Conservation (phyloP, 2,329 filamentous ascomycete species). For the Aspergillus fructus region DNA sequence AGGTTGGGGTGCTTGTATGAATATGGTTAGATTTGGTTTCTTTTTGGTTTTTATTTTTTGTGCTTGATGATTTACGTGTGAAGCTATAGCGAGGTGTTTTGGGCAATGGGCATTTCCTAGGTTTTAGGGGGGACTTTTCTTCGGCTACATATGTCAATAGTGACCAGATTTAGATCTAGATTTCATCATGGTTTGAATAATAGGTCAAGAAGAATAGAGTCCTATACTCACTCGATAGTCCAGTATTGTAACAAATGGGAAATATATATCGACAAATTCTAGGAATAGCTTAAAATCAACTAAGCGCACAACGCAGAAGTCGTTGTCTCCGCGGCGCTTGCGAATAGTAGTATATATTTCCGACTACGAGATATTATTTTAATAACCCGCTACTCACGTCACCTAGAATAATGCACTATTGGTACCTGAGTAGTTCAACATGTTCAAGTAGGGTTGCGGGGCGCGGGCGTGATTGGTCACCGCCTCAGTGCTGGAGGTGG, state of each 20-base stretch:
- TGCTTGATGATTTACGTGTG: not conserved
- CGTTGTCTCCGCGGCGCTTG: not conserved
- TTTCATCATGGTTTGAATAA: too few relatives aligned
- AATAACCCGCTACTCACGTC: too few relatives aligned
- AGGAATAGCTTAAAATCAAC: not conserved
- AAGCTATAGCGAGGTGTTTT: constrained; percentile 11
- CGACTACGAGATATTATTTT: not conserved
- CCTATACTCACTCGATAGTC: too few relatives aligned
- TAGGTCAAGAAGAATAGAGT: too few relatives aligned
- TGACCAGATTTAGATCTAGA: not conserved
- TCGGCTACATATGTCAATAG: not conserved
- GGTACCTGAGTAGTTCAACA: not conserved
- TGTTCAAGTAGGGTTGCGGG: constrained; percentile 18
- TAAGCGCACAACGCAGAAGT: not conserved
- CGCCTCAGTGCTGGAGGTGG: constrained; percentile 32
- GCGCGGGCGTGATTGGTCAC: constrained; percentile 33
- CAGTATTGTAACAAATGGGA: not conserved
- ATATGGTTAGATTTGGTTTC: not conserved
- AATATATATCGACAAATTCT: not conserved
- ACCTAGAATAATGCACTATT: too few relatives aligned
- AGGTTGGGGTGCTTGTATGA: not conserved
- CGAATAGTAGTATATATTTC: not conserved
- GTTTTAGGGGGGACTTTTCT: not conserved
- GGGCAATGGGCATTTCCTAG: not conserved
- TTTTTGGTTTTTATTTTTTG: not conserved